These are phyloP conservation scores for Fusarium pseudonygamai DNA, from an alignment of 2,329 filamentous ascomycete species.

Conservation along the genomic window DNA sequence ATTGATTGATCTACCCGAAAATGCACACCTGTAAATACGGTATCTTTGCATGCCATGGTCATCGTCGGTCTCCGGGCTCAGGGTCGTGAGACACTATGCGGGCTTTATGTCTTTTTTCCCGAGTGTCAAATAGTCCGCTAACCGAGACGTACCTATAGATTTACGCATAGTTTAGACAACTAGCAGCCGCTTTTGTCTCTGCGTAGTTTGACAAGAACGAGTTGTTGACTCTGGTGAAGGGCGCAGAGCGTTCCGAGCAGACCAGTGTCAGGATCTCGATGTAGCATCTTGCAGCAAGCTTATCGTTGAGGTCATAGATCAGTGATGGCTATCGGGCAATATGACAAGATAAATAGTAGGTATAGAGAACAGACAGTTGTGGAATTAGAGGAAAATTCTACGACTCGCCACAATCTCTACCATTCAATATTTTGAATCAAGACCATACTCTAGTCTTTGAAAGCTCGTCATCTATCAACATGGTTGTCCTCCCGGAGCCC, in stretches of 20 bases:
- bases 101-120: fast-evolving
- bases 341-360: not conserved
- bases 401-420: not conserved
- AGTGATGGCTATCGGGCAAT: too few relatives aligned
- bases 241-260: not conserved
- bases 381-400: too few relatives aligned
- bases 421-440: not conserved
- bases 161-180: not conserved
- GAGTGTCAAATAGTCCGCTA: too few relatives aligned
- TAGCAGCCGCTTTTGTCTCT: not conserved
- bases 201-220: too few relatives aligned
- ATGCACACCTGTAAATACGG: not conserved
- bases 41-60: too few relatives aligned
- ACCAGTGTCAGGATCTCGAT: not conserved
- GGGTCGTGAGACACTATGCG: too few relatives aligned
- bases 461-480: not conserved
- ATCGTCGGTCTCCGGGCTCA: not conserved
- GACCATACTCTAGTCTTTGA: fast-evolving
- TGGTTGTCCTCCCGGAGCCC: not conserved
- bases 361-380: fast-evolving
- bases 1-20: not conserved
- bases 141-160: not conserved
- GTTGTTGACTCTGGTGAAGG: too few relatives aligned
- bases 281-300: fast-evolving
- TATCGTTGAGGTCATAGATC: not conserved